Base-by-base conservation (phyloP, 305 asterid species). In the Fraxinus latifolia region DNA sequence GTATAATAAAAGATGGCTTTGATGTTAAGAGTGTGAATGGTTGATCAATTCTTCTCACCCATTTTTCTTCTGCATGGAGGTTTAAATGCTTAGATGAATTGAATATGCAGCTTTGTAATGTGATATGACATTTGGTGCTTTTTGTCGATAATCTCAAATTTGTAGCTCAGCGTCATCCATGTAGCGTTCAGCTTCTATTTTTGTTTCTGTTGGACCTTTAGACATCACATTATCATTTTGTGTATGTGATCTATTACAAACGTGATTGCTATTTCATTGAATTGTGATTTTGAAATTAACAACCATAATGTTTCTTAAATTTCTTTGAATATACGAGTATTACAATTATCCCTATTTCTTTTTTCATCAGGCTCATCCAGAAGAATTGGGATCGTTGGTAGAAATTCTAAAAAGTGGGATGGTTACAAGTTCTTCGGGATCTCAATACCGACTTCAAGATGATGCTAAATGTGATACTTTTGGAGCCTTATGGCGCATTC, bases 361-460 rank as follows among this genome's bases (percentile, higher is more conserved):
- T n/a, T 83, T 80, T 87, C 76, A 23, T 86, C 90, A 96, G 98
- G 93, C 82, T 77, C 98, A 95, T 88, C 92, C 98, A 0, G 98
- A 95, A 84, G 99, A 96, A 87, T 84, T 96, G 87, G 95, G 98
- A 62, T 85, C 93, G 80, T 74, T 96, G 89, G 93, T 96, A 84
- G 99, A 96, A 82, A 88, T 93, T 87, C 82, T 94, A 82, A 95
- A 96, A 89, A 93, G 98, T 89, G 98, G 98, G 86, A 92, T 96
- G 96, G 98, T 96, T 83, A 91, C 97, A 25, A 93, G 97, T 77
- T 88, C 92, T 80, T 88, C 84, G 79, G 99, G 99, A 81, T 89
- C 93, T 86, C 99, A 95, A 74, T 95, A 90, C 83, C 86, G 86
- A 75, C 93, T 96, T 68, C 90, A 90, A 77, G 89, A 90, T 84